Evolutionary conservation across 176 grass and related monocot genomes (phyloP).

Genomic region (Aegilops umbellulata): DNA sequence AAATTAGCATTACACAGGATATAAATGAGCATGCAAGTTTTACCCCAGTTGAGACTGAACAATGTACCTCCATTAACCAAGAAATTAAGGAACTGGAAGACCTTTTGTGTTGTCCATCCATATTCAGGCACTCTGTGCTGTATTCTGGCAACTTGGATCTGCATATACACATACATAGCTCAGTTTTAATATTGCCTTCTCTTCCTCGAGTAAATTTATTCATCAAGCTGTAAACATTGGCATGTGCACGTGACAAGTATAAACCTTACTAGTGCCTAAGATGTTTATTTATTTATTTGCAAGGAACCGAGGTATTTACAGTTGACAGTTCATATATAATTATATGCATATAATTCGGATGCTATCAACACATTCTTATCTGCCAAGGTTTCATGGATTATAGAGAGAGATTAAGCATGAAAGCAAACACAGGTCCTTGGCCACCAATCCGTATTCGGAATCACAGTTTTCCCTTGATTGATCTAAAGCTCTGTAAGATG

Average conservation of each 20-base stretch:
- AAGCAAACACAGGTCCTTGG: slow-evolving; percentile 5
- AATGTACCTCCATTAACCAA: slow-evolving; percentile 66
- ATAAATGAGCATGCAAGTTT: not conserved
- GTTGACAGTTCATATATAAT: not conserved
- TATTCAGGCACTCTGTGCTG: slow-evolving; percentile 82
- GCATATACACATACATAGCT: not conserved
- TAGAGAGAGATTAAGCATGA: not conserved
- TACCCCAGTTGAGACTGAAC: not conserved
- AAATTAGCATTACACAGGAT: slow-evolving; percentile 10
- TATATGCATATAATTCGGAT: slow-evolving; percentile 10
- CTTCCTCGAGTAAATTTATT: slow-evolving; percentile 18
- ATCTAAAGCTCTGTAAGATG: not conserved
- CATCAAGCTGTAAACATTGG: not conserved
- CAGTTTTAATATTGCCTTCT: slow-evolving; percentile 3
- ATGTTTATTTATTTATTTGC: not conserved
- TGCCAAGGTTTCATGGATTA: not conserved
- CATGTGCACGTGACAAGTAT: not conserved
- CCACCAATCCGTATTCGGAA: slow-evolving; percentile 5
- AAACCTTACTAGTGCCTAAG: not conserved
- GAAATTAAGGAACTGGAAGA: slow-evolving; percentile 94
- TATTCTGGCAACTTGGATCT: slow-evolving; percentile 86
- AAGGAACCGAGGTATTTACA: not conserved
- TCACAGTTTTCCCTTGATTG: not conserved
- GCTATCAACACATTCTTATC: not conserved
- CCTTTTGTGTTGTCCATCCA: slow-evolving; percentile 97